These are phyloP conservation scores for Capillidium rhysosporum DNA, from an alignment of 371 early-diverging fungal genomes.

Conservation along the genomic window DNA sequence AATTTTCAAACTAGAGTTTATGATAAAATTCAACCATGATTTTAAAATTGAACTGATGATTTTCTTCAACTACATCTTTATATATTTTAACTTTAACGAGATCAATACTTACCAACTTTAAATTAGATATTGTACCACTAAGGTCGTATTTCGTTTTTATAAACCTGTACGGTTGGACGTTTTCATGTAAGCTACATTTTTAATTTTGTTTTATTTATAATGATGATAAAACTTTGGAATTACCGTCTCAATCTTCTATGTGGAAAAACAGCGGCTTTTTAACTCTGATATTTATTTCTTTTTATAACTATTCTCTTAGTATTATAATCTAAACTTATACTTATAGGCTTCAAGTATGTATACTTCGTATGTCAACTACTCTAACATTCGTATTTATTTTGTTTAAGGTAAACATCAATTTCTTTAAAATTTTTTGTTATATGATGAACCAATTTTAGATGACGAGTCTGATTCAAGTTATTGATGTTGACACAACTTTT, in stretches of 20 bases:
- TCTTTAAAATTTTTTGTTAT: constrained; percentile 9
- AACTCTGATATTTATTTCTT: background rate
- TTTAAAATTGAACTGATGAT: background rate
- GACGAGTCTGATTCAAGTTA: constrained; percentile 16
- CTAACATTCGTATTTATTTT: too few relatives aligned
- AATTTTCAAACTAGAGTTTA: constrained; percentile 2
- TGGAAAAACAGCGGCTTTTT: background rate
- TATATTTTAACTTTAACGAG: background rate
- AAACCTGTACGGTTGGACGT: background rate
- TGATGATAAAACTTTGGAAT: background rate
- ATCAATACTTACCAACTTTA: background rate
- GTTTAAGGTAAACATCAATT: background rate
- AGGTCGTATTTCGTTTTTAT: background rate
- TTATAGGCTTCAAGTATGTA: background rate
- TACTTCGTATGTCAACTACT: too few relatives aligned
- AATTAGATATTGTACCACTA: background rate
- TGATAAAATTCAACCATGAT: background rate
- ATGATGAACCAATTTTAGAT: constrained; percentile 15
- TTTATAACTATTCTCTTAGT: background rate
- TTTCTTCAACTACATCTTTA: background rate
- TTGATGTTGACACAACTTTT: constrained; percentile 17
- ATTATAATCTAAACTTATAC: background rate
- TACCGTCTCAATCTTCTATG: background rate
- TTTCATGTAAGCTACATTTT: too few relatives aligned
- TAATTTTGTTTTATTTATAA: too few relatives aligned